A percentile compares a stretch with the other conserved stretches of the same genome.
Conservation (phyloP, 345 rosid genomes). For the Boechera retrofracta region DNA sequence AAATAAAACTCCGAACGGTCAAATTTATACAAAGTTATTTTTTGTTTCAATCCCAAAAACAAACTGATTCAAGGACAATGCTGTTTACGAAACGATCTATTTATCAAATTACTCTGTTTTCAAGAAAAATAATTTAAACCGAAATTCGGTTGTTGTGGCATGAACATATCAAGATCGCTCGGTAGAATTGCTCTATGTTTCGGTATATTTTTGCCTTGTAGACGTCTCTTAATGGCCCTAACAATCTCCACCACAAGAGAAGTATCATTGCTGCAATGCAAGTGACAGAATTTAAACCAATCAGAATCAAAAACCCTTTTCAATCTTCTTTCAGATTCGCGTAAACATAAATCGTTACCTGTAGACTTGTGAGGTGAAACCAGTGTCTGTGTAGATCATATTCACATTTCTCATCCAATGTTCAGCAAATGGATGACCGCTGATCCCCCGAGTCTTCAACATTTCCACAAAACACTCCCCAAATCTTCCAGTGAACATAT, state of each 20-base stretch:
- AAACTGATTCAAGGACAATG: too few species aligned
- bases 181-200: neutral
- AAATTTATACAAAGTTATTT: too few species aligned
- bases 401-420: neutral
- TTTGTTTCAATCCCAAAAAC: too few species aligned
- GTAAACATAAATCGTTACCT: neutral
- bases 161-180: neutral
- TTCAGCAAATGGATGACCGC: neutral
- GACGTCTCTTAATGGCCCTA: neutral
- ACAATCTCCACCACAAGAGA: neutral
- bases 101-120: too few species aligned
- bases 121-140: too few species aligned
- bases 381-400: neutral
- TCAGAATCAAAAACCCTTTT: neutral
- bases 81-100: too few species aligned
- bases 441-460: neutral
- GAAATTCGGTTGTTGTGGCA: neutral
- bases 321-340: neutral
- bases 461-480: neutral
- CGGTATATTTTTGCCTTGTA: neutral
- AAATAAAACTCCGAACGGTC: too few species aligned
- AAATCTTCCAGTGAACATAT: neutral
- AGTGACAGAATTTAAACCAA: neutral
- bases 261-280: neutral
- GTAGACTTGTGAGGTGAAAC: neutral